Base-by-base conservation (phyloP, 805 yeast species). In the Metschnikowia orientalis region DNA sequence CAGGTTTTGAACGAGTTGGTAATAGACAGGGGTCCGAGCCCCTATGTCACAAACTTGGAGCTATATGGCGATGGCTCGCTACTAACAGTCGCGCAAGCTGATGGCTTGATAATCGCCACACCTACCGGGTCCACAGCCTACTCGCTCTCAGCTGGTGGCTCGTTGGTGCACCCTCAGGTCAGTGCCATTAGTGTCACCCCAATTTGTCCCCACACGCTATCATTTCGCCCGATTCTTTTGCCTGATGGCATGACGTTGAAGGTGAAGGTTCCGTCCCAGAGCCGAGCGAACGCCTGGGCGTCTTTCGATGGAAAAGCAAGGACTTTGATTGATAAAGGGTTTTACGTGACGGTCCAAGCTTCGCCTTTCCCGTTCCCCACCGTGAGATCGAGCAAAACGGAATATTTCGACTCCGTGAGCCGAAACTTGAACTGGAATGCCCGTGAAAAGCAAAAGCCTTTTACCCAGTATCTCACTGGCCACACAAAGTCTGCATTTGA, bases 51-150 rank as follows among this genome's bases (percentile, higher is more conserved):
- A 0, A 83, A 81, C 74, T 68, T 90, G 37, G 97, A 90, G 52
- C 61, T 90, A 16, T 89, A 83, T 48, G 95, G 96, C 3, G 92
- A 90, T 56, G 87, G 83, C 16, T 77, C 85, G 8, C 63, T 88
- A 19, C 64, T 89, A 35, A 89, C 97, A 0, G 81, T 85, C 15
- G 92, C 94, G 1, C 95, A 87, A 56, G 96, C 96, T 1, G 97
- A 89, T 59, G 97, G 97, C 0, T 63, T 89, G 11, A 89, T 90
- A 35, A 71, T 89, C 20, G 94, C 95, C 1, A 88, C 97, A 0
- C 97, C 97, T 3, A 88, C 97, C 0, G 97, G 97, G 0, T 87
- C 96, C 2, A 90, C 97, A 0, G 97, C 97, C 0, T 90, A 90
- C 57, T 88, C 96, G 1, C 66, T 90, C 30, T 81, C 95, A 26